These are phyloP conservation scores for Daldinia childiae DNA, from an alignment of 495 filamentous ascomycete genomes.

Conservation along the genomic window DNA sequence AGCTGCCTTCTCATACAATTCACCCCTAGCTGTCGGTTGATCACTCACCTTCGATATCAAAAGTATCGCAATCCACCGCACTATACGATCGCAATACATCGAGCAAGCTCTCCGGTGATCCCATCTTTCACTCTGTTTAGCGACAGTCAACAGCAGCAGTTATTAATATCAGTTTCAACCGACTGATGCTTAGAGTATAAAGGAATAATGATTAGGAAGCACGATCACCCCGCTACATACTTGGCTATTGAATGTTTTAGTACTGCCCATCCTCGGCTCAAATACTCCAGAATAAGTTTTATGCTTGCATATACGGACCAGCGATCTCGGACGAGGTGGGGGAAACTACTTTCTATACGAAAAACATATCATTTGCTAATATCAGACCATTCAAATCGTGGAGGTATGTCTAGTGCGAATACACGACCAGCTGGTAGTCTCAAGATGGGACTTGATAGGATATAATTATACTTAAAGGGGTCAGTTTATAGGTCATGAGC, in stretches of 20 bases:
- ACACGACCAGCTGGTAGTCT: not conserved
- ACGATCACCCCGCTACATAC: conserved; percentile 10
- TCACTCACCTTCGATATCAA: conserved; percentile 63
- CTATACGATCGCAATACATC: conserved; percentile 57
- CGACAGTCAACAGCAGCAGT: not conserved
- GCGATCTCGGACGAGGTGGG: conserved; percentile 40
- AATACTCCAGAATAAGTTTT: not conserved
- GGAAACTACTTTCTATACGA: conserved; percentile 7
- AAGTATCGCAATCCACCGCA: conserved; percentile 68
- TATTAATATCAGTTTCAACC: not conserved
- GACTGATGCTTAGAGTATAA: too few relatives aligned
- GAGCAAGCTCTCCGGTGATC: conserved; percentile 37
- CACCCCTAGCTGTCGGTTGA: not conserved
- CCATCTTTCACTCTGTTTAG: conserved; percentile 13
- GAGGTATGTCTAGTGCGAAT: not conserved
- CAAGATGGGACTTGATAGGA: too few relatives aligned
- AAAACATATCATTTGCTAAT: not conserved
- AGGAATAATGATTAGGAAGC: not conserved
- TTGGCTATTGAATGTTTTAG: conserved; percentile 5
- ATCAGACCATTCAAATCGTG: not conserved
- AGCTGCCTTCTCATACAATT: not conserved
- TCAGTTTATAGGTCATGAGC: not conserved
- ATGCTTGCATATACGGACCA: conserved; percentile 4
- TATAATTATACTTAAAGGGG: not conserved
- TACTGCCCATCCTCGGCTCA: conserved; percentile 6